These are phyloP conservation scores for Cerrena zonata DNA, from an alignment of 1,284 basidiomycete genomes.

Conservation along the genomic window DNA sequence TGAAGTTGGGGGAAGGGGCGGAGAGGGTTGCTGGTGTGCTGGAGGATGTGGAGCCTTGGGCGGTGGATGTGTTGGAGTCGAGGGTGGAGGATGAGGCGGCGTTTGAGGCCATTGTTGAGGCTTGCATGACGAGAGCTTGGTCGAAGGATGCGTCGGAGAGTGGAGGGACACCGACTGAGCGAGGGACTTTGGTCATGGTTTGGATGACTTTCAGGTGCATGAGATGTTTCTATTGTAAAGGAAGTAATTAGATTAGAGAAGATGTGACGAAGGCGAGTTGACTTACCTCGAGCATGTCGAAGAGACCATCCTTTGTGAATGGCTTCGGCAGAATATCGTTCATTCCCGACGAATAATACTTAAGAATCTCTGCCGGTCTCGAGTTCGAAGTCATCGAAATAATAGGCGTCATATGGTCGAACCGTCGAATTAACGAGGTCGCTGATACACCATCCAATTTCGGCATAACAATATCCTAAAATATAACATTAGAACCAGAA, in stretches of 20 bases:
- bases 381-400: conserved; percentile 96
- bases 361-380: conserved; percentile 85
- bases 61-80: conserved; percentile 12
- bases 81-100: conserved; percentile 11
- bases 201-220: conserved; percentile 89
- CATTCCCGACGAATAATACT: conserved; percentile 90
- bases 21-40: conserved; percentile 8
- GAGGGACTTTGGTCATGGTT: conserved; percentile 68
- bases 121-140: conserved; percentile 39
- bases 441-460: conserved; percentile 87
- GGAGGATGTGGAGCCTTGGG: conserved; percentile 13
- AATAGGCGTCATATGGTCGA: conserved; percentile 91
- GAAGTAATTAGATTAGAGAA: conserved; percentile 6
- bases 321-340: conserved; percentile 97
- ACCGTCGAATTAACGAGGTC: conserved; percentile 88
- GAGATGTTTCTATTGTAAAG: conserved; percentile 69
- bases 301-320: conserved; percentile 86
- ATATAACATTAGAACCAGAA: conserved; percentile 8
- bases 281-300: conserved; percentile 86
- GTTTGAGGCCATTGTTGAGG: conserved; percentile 7
- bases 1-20: conserved; percentile 10
- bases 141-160: conserved; percentile 59
- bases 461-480: conserved; percentile 89
- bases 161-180: conserved; percentile 68
- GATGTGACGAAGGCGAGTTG: conserved; percentile 7